phyloP scores from a whole-genome alignment of 2,329 filamentous ascomycete species.

The Colletotrichum viniferum region DNA sequence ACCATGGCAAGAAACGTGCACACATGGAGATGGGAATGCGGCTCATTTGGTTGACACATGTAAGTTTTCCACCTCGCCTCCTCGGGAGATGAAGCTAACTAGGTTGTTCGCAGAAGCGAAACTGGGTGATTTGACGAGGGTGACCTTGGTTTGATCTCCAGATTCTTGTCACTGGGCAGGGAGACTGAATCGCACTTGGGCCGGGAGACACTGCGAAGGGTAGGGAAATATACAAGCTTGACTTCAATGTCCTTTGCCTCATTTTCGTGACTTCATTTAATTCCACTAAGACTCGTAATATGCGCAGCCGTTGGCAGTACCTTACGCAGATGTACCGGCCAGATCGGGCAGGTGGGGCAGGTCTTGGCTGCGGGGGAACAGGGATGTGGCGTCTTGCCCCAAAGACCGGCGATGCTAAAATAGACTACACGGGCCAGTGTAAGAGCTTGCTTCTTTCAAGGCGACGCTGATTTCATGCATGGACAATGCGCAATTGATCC shows the following conservation, averaged over 20 bases:
- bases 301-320: no score
- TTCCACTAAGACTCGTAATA: no score
- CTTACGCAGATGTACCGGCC: no score
- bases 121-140: not conserved
- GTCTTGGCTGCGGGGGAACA: not conserved
- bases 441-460: not conserved
- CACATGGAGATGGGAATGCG: not conserved
- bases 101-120: not conserved
- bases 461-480: not conserved
- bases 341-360: slow-evolving; percentile 1
- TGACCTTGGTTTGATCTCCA: not conserved
- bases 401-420: not conserved
- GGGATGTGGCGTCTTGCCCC: not conserved
- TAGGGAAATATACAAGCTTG: not conserved
- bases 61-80: not conserved
- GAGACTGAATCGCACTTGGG: no score
- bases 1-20: not conserved
- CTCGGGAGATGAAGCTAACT: not conserved
- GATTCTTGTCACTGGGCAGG: no score
- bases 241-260: not conserved
- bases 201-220: not conserved
- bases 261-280: no score
- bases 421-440: not conserved
- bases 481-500: not conserved
- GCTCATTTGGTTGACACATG: slow-evolving; percentile 1